Evolutionary conservation across 2,329 filamentous ascomycete species (phyloP).

Genomic region (Aspergillus neoniger): DNA sequence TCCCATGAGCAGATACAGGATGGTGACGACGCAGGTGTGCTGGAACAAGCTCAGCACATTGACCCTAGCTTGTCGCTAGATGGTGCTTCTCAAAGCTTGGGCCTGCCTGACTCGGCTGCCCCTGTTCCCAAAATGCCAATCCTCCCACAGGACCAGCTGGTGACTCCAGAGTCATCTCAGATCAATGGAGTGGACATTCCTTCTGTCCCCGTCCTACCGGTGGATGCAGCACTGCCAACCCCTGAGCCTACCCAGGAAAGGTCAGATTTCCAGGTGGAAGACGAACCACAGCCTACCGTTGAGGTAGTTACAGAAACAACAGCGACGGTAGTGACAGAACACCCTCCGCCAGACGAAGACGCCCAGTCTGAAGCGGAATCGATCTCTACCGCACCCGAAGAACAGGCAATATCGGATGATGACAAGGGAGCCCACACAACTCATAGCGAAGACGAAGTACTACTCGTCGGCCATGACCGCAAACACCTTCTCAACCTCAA

Average conservation of each 20-base stretch:
- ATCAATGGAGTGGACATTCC: constrained; percentile 7
- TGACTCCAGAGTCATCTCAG: constrained; percentile 29
- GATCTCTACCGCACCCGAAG: background rate
- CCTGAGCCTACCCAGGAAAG: constrained; percentile 18
- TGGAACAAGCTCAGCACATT: background rate
- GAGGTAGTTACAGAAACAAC: background rate
- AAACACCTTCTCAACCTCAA: constrained; percentile 19
- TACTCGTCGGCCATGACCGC: constrained; percentile 10
- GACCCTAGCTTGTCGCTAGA: constrained; percentile 17
- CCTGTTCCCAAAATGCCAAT: background rate
- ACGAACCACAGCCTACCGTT: background rate
- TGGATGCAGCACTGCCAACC: constrained; percentile 13
- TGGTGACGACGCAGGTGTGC: background rate
- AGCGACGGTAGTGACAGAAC: background rate
- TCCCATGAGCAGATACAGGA: background rate
- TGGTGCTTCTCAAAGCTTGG: constrained; percentile 13
- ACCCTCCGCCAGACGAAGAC: background rate
- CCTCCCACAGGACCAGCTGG: constrained; percentile 15
- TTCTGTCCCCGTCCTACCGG: background rate
- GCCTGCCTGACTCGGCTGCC: background rate
- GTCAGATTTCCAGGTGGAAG: background rate
- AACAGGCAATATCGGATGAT: background rate
- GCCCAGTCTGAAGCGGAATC: constrained; percentile 5
- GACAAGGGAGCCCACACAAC: constrained; percentile 11
- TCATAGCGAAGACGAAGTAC: constrained; percentile 13